Conservation (phyloP, 257 asterid species). For the Coffea eugenioides region DNA sequence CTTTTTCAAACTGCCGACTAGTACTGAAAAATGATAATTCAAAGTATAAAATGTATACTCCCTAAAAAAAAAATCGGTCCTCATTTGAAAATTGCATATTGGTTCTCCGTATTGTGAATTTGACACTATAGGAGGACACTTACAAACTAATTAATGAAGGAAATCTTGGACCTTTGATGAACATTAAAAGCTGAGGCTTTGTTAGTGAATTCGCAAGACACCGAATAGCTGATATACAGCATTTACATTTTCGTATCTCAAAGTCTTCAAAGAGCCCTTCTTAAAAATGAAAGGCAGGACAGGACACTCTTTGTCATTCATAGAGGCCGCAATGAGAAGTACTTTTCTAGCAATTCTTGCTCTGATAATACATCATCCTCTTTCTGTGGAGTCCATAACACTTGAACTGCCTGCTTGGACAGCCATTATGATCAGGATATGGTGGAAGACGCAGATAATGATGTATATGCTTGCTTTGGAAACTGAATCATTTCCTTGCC, state of each 20-base stretch:
- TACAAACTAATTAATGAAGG: too few relatives aligned
- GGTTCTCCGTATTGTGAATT: too few relatives aligned
- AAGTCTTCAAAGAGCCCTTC: neutral
- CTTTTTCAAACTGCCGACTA: too few relatives aligned
- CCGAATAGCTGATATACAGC: too few relatives aligned
- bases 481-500: slow-evolving; percentile 44
- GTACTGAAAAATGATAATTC: too few relatives aligned
- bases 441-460: neutral
- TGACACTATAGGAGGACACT: too few relatives aligned
- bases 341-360: slow-evolving; percentile 79
- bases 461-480: slow-evolving; percentile 39
- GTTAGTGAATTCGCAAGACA: too few relatives aligned
- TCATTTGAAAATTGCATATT: too few relatives aligned
- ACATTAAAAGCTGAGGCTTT: too few relatives aligned
- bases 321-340: slow-evolving; percentile 74
- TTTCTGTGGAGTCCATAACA: slow-evolving; percentile 93
- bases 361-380: slow-evolving; percentile 80
- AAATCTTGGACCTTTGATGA: too few relatives aligned
- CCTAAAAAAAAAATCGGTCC: too few relatives aligned
- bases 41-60: too few relatives aligned
- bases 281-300: neutral
- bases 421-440: neutral
- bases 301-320: slow-evolving; percentile 30
- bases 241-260: neutral
- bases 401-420: slow-evolving; percentile 79